phyloP scores from a whole-genome alignment of 805 yeast species.

The Torulaspora indica region DNA sequence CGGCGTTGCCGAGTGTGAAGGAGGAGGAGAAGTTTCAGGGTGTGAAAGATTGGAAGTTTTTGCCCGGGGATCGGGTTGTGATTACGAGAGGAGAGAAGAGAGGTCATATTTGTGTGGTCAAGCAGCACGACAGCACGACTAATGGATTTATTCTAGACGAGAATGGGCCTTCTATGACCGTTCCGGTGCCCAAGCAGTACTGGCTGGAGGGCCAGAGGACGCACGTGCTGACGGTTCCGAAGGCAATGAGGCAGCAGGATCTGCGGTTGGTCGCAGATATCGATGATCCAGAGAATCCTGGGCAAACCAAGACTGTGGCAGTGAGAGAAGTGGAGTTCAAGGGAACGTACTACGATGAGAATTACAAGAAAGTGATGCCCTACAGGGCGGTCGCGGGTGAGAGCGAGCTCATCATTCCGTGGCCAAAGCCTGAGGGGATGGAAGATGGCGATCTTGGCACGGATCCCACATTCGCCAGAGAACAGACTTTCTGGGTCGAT shows the following conservation, averaged over 20 bases:
- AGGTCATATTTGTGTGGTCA: slow-evolving; percentile 70
- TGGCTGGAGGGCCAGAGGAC: slow-evolving; percentile 71
- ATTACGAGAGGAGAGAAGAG: slow-evolving; percentile 62
- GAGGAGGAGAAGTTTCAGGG: slow-evolving; percentile 37
- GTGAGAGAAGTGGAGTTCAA: slow-evolving; percentile 66
- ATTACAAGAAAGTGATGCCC: slow-evolving; percentile 69
- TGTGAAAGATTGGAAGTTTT: slow-evolving; percentile 53
- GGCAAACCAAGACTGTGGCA: slow-evolving; percentile 63
- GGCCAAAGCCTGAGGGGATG: slow-evolving; percentile 53
- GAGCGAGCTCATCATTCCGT: slow-evolving; percentile 69
- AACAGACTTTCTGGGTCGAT: slow-evolving; percentile 70
- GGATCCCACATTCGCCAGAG: slow-evolving; percentile 50
- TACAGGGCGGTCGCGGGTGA: slow-evolving; percentile 70
- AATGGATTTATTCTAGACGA: slow-evolving; percentile 64
- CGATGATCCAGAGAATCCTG: slow-evolving; percentile 52
- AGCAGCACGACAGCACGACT: slow-evolving; percentile 52
- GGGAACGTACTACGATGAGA: slow-evolving; percentile 69
- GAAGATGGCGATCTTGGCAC: slow-evolving; percentile 61
- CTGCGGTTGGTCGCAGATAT: slow-evolving; percentile 76
- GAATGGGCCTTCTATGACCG: slow-evolving; percentile 57
- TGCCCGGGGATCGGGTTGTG: slow-evolving; percentile 75
- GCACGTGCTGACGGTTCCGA: slow-evolving; percentile 68
- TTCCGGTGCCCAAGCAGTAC: slow-evolving; percentile 63
- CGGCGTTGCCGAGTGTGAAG: slow-evolving; percentile 33
- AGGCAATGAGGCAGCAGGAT: slow-evolving; percentile 52